A percentile compares a stretch with the other conserved stretches of the same genome.
Conservation (phyloP, 2,329 filamentous ascomycete genomes). For the Xylariaceae sp. region DNA sequence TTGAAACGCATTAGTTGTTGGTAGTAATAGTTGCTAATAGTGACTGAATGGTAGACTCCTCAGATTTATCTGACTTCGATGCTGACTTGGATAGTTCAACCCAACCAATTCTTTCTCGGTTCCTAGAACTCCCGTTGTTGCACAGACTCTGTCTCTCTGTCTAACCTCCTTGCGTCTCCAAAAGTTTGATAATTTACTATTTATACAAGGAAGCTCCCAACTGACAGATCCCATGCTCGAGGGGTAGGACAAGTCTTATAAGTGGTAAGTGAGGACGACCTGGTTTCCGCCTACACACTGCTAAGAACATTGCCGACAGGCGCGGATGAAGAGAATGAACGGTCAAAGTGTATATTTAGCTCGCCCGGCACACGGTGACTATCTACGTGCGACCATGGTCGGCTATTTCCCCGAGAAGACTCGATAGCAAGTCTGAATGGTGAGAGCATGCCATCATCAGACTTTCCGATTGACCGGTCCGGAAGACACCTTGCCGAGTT, state of each 20-base stretch:
- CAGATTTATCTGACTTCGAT: background rate
- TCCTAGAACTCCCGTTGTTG: background rate
- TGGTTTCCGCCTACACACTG: background rate
- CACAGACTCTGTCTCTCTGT: background rate
- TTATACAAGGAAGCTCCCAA: background rate
- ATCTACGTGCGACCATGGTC: background rate
- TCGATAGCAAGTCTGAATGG: background rate
- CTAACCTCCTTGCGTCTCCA: background rate
- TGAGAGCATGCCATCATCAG: background rate
- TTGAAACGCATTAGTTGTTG: too few relatives aligned
- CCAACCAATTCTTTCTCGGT: too few relatives aligned
- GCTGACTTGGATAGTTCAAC: background rate
- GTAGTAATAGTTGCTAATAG: background rate
- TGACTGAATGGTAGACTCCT: background rate
- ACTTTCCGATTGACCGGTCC: too few relatives aligned
- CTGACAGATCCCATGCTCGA: background rate
- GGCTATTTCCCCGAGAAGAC: background rate
- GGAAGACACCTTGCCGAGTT: too few relatives aligned
- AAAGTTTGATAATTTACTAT: background rate
- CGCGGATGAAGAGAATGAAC: background rate
- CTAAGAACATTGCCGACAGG: too few relatives aligned
- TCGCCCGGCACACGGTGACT: background rate
- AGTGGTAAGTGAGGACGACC: background rate
- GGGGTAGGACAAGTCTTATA: background rate
- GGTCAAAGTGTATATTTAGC: background rate